Evolutionary conservation across 2,329 filamentous ascomycete species (phyloP).

Genomic region (Penicillium sp.): DNA sequence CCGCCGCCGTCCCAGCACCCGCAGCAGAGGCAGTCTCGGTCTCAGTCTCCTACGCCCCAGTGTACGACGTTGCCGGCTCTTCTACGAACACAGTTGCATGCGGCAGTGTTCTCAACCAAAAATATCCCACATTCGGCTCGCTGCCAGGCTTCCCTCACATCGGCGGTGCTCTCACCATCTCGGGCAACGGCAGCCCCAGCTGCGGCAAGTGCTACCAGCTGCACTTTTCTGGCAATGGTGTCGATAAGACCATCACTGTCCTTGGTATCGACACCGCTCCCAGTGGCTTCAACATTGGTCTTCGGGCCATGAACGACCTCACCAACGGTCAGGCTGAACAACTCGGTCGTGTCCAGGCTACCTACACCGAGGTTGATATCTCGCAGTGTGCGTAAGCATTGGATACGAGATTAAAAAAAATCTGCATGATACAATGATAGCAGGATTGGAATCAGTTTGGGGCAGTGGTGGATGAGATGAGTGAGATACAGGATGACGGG

Average conservation of each 20-base stretch:
- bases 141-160: slow-evolving; percentile 57
- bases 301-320: slow-evolving; percentile 56
- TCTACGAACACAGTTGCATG: slow-evolving; percentile 60
- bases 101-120: slow-evolving; percentile 40
- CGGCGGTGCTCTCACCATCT: slow-evolving; percentile 56
- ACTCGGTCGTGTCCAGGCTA: slow-evolving; percentile 50
- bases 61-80: slow-evolving; percentile 68
- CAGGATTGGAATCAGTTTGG: not conserved
- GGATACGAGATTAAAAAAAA: too few relatives aligned
- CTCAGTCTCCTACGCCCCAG: slow-evolving; percentile 72
- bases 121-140: slow-evolving; percentile 50
- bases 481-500: slow-evolving; percentile 1
- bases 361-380: slow-evolving; percentile 34
- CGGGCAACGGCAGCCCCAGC: slow-evolving; percentile 54
- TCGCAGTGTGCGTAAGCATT: slow-evolving; percentile 18
- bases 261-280: slow-evolving; percentile 55
- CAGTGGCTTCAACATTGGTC: slow-evolving; percentile 58
- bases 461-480: not conserved
- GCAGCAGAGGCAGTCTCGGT: slow-evolving; percentile 31
- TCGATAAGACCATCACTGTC: slow-evolving; percentile 53
- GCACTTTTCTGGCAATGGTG: slow-evolving; percentile 50
- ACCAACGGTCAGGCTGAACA: slow-evolving; percentile 54
- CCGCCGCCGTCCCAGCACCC: slow-evolving; percentile 33
- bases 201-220: slow-evolving; percentile 62
- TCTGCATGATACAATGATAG: slow-evolving; percentile 11